Evolutionary conservation across 78 protist species (phyloP), one percentile per base, ranked within the genome.

Genomic region (Guillardia theta): DNA sequence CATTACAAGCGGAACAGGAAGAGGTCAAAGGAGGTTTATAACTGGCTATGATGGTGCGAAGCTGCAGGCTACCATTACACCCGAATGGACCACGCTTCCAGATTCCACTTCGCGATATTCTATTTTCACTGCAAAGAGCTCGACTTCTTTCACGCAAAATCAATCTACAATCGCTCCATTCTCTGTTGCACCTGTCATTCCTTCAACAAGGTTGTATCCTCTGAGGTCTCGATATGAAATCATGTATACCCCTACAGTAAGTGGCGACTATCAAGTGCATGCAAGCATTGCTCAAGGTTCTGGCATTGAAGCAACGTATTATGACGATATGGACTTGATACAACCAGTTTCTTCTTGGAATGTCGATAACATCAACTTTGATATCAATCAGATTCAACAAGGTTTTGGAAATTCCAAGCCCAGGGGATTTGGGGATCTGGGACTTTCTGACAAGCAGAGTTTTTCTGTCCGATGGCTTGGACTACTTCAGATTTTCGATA

Each of bases 221-320:
- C 93, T 88, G 93, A 41, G 76, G 21, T 19, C 46, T 0, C 93
- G 93, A n/a, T 88, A 88, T 64, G 62, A 88, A 41, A 64, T 88
- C n/a, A 27, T 37, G 30, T 88, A 88, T 64, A 88, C 93, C 48
- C 93, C 93, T 6, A 88, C 93, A 4, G 62, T 88, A 54, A 88
- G 33, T n/a, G 93, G 93, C 8, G 93, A 88, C 93, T 88, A 88
- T 64, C 90, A 78, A 48, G 90, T 78, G 15, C 90, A 78, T 50
- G 45, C 90, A 48, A 43, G 45, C 48, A 12, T 78, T 19, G 90
- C 90, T 19, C 53, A 78, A 19, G 90, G 90, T 30, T 78, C 90
- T 5, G 93, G 93, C 64, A 36, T 88, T 54, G 93, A 45, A 12
- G 93, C 93, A 10, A 88, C 93, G 45, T 88, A 48, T 64, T 88